A percentile compares a stretch with the other conserved stretches of the same genome.
phyloP scores from a whole-genome alignment of 2,329 filamentous ascomycete species.

The Akanthomyces lecanii region DNA sequence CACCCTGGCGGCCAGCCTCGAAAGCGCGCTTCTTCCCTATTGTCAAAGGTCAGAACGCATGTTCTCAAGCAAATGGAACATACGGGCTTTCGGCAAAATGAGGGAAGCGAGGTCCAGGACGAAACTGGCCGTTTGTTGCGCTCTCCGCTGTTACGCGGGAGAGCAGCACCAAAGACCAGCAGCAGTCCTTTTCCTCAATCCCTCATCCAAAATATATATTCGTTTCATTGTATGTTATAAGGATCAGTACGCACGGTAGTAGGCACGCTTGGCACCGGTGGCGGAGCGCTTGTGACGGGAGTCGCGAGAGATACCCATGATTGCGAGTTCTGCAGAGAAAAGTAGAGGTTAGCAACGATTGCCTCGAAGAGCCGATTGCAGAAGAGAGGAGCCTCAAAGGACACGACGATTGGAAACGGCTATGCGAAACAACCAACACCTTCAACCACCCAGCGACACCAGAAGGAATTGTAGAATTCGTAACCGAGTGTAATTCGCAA shows the following conservation, averaged over 20 bases:
- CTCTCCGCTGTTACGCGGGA: slow-evolving; percentile 7
- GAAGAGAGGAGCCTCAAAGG: not conserved
- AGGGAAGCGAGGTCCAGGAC: not conserved
- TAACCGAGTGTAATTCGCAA: not conserved
- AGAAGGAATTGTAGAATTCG: not conserved
- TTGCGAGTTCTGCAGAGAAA: slow-evolving; percentile 61
- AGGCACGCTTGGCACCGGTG: slow-evolving; percentile 95
- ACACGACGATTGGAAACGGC: slow-evolving; percentile 1
- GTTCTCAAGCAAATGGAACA: slow-evolving; percentile 39
- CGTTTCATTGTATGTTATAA: slow-evolving; percentile 19
- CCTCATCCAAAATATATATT: slow-evolving; percentile 8
- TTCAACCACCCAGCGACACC: slow-evolving; percentile 2
- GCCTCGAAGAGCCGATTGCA: not conserved
- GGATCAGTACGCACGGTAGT: slow-evolving; percentile 66
- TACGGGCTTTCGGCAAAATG: slow-evolving; percentile 61
- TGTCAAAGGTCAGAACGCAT: slow-evolving; percentile 72
- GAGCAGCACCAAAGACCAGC: no score
- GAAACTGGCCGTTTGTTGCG: no score
- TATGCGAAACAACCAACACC: not conserved
- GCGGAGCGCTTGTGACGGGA: slow-evolving; percentile 99
- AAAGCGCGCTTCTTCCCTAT: slow-evolving; percentile 95
- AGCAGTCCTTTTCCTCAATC: not conserved
- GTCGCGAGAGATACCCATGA: slow-evolving; percentile 99
- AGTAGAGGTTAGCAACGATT: slow-evolving; percentile 24
- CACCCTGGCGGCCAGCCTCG: slow-evolving; percentile 98